These are phyloP conservation scores for Chimonanthus praecox DNA, from an alignment of 164 flowering plant genomes.

Conservation along the genomic window DNA sequence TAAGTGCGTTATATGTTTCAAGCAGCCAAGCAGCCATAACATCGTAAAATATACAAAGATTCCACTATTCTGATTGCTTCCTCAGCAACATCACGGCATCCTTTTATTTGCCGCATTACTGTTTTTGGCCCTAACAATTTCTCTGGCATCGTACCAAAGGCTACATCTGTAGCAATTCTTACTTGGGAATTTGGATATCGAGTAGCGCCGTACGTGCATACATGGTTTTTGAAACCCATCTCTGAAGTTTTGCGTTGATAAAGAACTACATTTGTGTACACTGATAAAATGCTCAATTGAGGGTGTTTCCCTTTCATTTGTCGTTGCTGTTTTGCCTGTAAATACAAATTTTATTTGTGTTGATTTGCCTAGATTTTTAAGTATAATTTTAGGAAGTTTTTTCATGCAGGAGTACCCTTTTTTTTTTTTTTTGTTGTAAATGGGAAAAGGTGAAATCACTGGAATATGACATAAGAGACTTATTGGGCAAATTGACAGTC, in stretches of 20 bases:
- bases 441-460: too few species aligned
- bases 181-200: background rate
- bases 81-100: conserved; percentile 7
- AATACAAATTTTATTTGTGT: too few species aligned
- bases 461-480: too few species aligned
- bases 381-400: too few species aligned
- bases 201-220: background rate
- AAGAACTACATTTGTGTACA: background rate
- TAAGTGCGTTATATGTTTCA: background rate
- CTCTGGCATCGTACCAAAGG: background rate
- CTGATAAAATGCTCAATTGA: background rate
- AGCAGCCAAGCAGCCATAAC: background rate
- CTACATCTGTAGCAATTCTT: background rate
- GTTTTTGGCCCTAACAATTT: background rate
- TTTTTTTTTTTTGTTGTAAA: too few species aligned
- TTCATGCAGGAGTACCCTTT: too few species aligned
- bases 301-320: background rate
- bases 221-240: background rate
- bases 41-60: background rate
- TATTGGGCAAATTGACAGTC: too few species aligned
- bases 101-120: conserved; percentile 13
- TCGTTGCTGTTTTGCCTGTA: background rate
- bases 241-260: background rate
- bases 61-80: conserved; percentile 4
- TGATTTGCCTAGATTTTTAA: too few species aligned